phyloP scores from a whole-genome alignment of 495 filamentous ascomycete genomes.

The Paragyromitra xinjiangensis region DNA sequence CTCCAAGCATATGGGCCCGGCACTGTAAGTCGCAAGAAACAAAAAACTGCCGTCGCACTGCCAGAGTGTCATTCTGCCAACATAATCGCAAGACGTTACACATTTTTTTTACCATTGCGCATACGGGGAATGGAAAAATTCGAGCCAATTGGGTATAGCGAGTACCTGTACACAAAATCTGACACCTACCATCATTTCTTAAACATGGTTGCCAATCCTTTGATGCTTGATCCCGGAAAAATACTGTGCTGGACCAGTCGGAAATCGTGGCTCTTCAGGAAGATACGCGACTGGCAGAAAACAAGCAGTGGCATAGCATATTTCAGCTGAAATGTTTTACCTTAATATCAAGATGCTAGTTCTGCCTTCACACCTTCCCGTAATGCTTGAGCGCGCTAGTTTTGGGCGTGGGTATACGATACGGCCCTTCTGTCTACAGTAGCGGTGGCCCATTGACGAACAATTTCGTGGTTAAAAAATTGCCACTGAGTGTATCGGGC shows the following conservation, averaged over 20 bases:
- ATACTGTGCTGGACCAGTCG: constrained; percentile 14
- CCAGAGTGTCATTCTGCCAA: constrained; percentile 5
- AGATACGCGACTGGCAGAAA: constrained; percentile 6
- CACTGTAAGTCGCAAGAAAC: not conserved
- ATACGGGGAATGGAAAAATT: not conserved
- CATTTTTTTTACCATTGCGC: not conserved
- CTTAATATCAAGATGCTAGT: constrained; percentile 6
- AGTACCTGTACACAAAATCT: not conserved
- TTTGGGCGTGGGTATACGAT: not conserved
- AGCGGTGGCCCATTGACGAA: not conserved
- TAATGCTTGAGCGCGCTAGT: not conserved
- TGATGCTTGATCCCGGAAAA: not conserved
- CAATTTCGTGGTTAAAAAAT: constrained; percentile 18
- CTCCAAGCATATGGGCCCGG: not conserved
- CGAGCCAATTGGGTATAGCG: constrained; percentile 2
- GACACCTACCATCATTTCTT: not conserved
- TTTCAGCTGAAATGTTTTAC: constrained; percentile 16
- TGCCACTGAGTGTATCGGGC: constrained; percentile 1
- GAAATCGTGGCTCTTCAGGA: constrained; percentile 6
- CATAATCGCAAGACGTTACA: not conserved
- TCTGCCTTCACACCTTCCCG: not conserved
- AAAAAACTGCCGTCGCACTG: not conserved
- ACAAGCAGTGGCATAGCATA: not conserved
- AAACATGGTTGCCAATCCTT: constrained; percentile 8
- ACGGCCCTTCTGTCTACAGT: not conserved